These are phyloP conservation scores for Cryptococcus sp. DNA, from an alignment of 1,284 basidiomycete species.

Conservation along the genomic window DNA sequence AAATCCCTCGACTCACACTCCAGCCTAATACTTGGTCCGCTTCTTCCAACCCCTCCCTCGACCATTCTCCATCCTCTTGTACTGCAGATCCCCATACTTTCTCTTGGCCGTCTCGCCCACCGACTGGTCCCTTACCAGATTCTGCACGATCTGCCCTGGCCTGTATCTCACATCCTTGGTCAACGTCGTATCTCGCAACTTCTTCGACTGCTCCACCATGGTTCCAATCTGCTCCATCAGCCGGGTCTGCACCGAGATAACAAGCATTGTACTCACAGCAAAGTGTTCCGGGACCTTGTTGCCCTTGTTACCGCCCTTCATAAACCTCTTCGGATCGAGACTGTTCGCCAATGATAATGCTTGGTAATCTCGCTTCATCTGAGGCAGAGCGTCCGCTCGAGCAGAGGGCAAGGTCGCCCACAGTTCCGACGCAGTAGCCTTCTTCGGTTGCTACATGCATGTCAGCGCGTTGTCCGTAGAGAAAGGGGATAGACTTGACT, in stretches of 20 bases:
- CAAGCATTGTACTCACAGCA: slow-evolving; percentile 56
- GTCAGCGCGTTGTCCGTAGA: no score
- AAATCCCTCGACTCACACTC: background rate
- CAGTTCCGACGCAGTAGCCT: slow-evolving; percentile 68
- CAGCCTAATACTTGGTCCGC: slow-evolving; percentile 48
- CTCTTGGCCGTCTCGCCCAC: slow-evolving; percentile 83
- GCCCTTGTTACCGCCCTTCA: slow-evolving; percentile 74
- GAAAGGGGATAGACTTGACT: no score
- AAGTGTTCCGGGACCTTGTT: slow-evolving; percentile 76
- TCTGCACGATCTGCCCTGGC: slow-evolving; percentile 79
- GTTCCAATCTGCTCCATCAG: slow-evolving; percentile 67
- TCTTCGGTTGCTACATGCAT: slow-evolving; percentile 56
- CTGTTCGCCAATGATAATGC: slow-evolving; percentile 85
- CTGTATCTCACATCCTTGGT: slow-evolving; percentile 75
- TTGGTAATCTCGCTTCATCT: slow-evolving; percentile 85
- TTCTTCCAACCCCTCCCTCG: slow-evolving; percentile 66
- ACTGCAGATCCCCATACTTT: slow-evolving; percentile 83
- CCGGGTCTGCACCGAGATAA: background rate
- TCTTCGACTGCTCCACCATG: slow-evolving; percentile 67
- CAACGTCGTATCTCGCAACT: slow-evolving; percentile 65
- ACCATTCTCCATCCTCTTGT: slow-evolving; percentile 64
- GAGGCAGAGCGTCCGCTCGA: slow-evolving; percentile 68
- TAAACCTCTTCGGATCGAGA: slow-evolving; percentile 93
- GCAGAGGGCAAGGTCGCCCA: slow-evolving; percentile 93
- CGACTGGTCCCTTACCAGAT: slow-evolving; percentile 80